Percentiles rank a stretch among this genome's conserved stretches.
Conservation (phyloP, 139 green algal genomes). For the Auxenochlorella pyrenoidosa region DNA sequence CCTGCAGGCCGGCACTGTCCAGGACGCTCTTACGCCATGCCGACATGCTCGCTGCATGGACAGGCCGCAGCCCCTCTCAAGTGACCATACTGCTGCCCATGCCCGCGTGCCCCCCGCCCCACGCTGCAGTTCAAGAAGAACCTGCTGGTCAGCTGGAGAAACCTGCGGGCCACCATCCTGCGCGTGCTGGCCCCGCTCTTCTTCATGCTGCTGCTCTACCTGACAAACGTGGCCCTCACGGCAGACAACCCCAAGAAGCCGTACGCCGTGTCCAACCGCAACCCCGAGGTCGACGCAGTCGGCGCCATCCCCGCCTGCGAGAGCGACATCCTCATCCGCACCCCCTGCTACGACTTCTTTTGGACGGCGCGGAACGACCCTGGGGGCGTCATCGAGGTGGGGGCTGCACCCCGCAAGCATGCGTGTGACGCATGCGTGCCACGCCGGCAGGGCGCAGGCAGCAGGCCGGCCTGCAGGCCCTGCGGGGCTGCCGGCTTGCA, state of each 20-base stretch:
- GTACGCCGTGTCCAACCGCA: slow-evolving; percentile 34
- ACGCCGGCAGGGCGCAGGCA: no score
- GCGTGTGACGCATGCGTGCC: no score
- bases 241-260: slow-evolving; percentile 51
- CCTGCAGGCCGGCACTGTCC: no score
- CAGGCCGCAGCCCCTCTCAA: no score
- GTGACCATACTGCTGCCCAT: no score
- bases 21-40: no score
- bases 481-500: no score
- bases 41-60: no score
- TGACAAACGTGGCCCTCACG: slow-evolving; percentile 72
- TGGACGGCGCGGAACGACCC: slow-evolving; percentile 69
- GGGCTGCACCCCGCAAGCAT: no score
- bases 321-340: slow-evolving; percentile 71
- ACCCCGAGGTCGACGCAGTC: slow-evolving; percentile 37
- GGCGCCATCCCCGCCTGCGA: slow-evolving; percentile 61
- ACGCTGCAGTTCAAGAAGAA: slow-evolving; percentile 44
- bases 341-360: slow-evolving; percentile 73
- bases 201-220: slow-evolving; percentile 89
- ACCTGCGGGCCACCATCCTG: slow-evolving; percentile 76
- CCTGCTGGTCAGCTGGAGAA: slow-evolving; percentile 68
- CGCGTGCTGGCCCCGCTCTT: slow-evolving; percentile 82
- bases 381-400: no score
- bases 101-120: no score
- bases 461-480: no score